Percentiles rank a stretch among this genome's conserved stretches.
Conservation (phyloP, 345 rosid species). For the Eutrema heterophyllum region DNA sequence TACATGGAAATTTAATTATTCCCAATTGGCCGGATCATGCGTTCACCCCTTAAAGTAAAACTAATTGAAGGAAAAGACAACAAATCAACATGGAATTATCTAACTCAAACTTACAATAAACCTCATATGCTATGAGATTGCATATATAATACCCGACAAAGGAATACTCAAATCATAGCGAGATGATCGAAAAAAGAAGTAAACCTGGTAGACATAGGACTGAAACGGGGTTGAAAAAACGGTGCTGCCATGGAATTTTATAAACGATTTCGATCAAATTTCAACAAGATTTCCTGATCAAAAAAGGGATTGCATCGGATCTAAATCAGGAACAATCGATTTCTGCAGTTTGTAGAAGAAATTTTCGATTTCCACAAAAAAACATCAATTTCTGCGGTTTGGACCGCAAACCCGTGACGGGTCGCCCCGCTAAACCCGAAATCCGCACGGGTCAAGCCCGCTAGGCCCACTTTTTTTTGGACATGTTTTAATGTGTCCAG, state of each 20-base stretch:
- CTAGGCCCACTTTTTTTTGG: no score
- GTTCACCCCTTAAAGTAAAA: neutral
- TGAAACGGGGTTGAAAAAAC: conserved; percentile 93
- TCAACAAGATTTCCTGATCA: no score
- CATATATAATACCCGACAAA: neutral
- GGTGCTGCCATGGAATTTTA: conserved; percentile 74
- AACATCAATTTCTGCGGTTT: no score
- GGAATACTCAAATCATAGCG: neutral
- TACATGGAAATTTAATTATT: neutral
- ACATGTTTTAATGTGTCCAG: no score
- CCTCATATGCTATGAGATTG: neutral
- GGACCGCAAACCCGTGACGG: no score
- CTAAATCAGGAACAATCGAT: no score
- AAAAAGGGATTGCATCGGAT: no score
- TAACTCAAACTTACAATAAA: neutral
- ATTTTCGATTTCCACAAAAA: no score
- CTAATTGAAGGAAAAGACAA: neutral
- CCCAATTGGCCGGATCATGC: neutral
- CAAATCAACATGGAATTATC: neutral
- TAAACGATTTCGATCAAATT: no score
- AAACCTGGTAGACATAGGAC: conserved; percentile 96
- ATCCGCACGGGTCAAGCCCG: no score
- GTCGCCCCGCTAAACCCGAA: no score
- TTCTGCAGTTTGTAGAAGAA: no score
- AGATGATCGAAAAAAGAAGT: neutral